Percentiles rank a stretch among this genome's conserved stretches.
These are phyloP conservation scores for Gaultheria prostrata DNA, from an alignment of 148 eudicot species.

Conservation along the genomic window DNA sequence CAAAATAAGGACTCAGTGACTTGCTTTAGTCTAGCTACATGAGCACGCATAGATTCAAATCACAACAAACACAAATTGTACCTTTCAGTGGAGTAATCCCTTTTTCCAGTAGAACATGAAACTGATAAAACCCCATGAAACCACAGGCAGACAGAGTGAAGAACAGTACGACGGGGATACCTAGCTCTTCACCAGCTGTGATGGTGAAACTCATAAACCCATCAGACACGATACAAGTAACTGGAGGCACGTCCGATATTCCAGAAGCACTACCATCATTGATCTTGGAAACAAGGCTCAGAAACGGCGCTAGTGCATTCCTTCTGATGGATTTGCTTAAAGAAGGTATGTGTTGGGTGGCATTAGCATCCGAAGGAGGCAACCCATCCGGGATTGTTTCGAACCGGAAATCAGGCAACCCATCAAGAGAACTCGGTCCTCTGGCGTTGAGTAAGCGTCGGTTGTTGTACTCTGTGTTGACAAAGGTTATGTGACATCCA, in stretches of 20 bases:
- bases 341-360: no score
- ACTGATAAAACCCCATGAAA: slow-evolving; percentile 26
- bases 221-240: slow-evolving; percentile 26
- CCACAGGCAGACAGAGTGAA: slow-evolving; percentile 26
- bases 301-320: background rate
- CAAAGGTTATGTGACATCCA: no score
- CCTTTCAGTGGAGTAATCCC: slow-evolving; percentile 19
- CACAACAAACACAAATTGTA: background rate
- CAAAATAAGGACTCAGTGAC: background rate
- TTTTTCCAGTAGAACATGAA: slow-evolving; percentile 13
- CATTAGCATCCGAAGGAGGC: no score
- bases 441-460: no score
- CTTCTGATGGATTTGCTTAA: background rate
- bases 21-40: background rate
- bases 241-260: background rate
- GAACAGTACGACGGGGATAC: slow-evolving; percentile 20
- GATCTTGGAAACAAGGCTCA: no score
- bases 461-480: no score
- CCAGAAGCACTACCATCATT: background rate
- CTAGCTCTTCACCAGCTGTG: slow-evolving; percentile 19
- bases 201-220: slow-evolving; percentile 23
- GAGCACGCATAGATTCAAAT: background rate
- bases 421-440: no score
- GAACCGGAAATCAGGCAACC: no score
- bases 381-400: no score